Evolutionary conservation across 1,284 basidiomycete genomes (phyloP).

Genomic region (Taiwanofungus camphoratus): DNA sequence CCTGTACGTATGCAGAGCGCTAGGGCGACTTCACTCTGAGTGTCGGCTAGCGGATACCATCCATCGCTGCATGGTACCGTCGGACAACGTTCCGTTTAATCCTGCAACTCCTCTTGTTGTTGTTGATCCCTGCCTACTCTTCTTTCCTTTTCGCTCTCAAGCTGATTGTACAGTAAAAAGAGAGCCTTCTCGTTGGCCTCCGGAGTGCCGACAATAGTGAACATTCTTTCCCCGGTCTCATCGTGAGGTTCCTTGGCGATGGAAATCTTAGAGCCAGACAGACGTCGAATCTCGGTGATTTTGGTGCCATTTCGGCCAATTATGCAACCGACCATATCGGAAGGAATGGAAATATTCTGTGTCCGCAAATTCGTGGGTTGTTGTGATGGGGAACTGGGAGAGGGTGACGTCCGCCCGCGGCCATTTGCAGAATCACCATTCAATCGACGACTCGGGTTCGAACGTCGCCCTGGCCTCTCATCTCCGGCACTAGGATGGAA

Average conservation of each 20-base stretch:
- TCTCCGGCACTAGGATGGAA: conserved; percentile 90
- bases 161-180: conserved; percentile 94
- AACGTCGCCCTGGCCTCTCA: conserved; percentile 46
- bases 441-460: conserved; percentile 36
- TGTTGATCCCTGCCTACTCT: conserved; percentile 77
- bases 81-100: conserved; percentile 17
- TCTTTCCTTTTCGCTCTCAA: conserved; percentile 94
- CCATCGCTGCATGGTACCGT: no score
- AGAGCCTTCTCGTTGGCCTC: conserved; percentile 96
- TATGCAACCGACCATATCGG: conserved; percentile 98
- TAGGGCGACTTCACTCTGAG: no score
- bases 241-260: conserved; percentile 99
- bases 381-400: conserved; percentile 56
- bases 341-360: conserved; percentile 98
- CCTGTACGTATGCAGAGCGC: no score
- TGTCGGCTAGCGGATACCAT: no score
- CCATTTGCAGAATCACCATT: conserved; percentile 40
- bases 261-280: conserved; percentile 94
- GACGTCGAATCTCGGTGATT: conserved; percentile 97
- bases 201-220: conserved; percentile 95
- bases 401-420: conserved; percentile 58
- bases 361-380: conserved; percentile 81
- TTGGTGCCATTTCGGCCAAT: conserved; percentile 96
- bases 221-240: conserved; percentile 98
- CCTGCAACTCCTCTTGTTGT: conserved; percentile 43